Conservation (phyloP, 2,329 filamentous ascomycete species). For the Calycina marina region DNA sequence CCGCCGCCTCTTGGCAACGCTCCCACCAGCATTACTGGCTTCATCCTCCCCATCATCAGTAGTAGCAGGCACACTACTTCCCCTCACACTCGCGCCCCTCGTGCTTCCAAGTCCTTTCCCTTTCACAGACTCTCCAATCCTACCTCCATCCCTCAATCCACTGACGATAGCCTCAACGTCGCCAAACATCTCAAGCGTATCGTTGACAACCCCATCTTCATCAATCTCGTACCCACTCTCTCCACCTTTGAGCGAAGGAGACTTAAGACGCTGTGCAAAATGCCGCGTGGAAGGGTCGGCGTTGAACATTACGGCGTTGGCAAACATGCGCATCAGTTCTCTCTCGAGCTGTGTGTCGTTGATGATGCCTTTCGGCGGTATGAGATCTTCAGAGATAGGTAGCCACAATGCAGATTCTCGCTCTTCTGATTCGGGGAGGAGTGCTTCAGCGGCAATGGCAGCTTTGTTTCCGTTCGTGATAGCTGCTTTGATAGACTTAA, state of each 20-base stretch:
- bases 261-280: conserved; percentile 33
- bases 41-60: conserved; percentile 13
- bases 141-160: conserved; percentile 18
- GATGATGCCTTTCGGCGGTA: conserved; percentile 80
- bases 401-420: conserved; percentile 46
- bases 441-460: conserved; percentile 45
- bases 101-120: background rate
- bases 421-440: conserved; percentile 28
- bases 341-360: conserved; percentile 88
- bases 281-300: conserved; percentile 63
- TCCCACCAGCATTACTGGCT: conserved; percentile 11
- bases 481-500: conserved; percentile 63
- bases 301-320: conserved; percentile 98
- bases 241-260: conserved; percentile 25
- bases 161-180: conserved; percentile 51
- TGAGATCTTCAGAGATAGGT: conserved; percentile 58
- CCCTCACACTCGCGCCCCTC: conserved; percentile 7
- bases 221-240: conserved; percentile 47
- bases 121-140: conserved; percentile 14
- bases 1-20: conserved; percentile 13
- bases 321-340: conserved; percentile 91
- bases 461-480: conserved; percentile 59
- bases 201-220: conserved; percentile 76
- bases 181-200: conserved; percentile 78
- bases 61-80: conserved; percentile 8